Base-by-base conservation (phyloP, 192 early-diverging fungal genomes). In the Pilaira anomala region DNA sequence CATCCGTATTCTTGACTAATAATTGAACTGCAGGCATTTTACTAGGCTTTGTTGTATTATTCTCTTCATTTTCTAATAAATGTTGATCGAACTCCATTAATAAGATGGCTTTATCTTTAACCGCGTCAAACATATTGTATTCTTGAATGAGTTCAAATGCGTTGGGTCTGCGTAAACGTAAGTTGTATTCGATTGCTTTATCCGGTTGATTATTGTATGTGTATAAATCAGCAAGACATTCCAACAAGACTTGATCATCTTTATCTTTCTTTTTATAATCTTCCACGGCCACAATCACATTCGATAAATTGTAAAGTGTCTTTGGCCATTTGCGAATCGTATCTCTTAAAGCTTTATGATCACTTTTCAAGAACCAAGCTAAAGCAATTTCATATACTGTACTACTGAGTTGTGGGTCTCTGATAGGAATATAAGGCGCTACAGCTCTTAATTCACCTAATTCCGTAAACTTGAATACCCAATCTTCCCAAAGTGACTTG, bases 371-470 rank as follows among this genome's bases (percentile, higher is more conserved):
- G 45, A 88, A 85, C 59, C 81, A 71, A 0, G 81, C 87, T 42
- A 99, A 73, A 2, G 96, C 86, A 67, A 97, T 86, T 67, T 97
- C 93, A 63, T 99, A 98, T 1, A 92, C 80, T 0, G 88, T 86
- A 49, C 76, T 83, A 18, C 84, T 83, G 19, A 99, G 78, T 58
- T 82, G 85, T n/a, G 91, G 87, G 6, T 85, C 73, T 12, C 75
- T 69, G 9, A 83, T 83, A 11, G 97, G 97, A 40, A 99, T 89
- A 74, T 77, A 82, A 41, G 80, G 82, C 0, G 87, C 79, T 54
- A 96, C 88, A 16, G 71, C 83, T 76, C 87, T 72, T 44, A 98
- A 75, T 52, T 95, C 80, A 11, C 85, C 72, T 40, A 83, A 76
- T 33, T 94, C 88, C 11, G 88, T 85, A 78, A 98, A 98, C n/a